Conservation (phyloP, 179 eudicot species). For the Sideroxylon spinosum region DNA sequence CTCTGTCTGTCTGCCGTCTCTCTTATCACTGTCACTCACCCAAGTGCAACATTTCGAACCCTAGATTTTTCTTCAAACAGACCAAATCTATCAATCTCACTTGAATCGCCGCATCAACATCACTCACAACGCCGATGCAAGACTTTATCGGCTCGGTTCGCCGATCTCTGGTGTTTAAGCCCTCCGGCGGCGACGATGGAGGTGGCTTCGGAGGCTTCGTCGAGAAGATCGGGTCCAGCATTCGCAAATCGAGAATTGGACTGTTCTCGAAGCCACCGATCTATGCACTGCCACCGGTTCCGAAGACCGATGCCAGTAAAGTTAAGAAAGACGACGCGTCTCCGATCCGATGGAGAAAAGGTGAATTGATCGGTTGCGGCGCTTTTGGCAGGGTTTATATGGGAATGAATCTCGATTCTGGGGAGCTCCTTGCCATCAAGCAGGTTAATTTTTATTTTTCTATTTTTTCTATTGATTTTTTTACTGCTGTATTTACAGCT, state of each 20-base stretch:
- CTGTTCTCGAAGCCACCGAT: constrained; percentile 38
- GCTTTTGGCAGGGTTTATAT: constrained; percentile 84
- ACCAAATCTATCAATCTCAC: neutral
- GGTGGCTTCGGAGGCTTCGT: constrained; percentile 53
- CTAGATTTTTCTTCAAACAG: constrained; percentile 8
- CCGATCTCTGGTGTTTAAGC: constrained; percentile 67
- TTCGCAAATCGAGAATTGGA: constrained; percentile 63
- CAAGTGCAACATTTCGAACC: constrained; percentile 17
- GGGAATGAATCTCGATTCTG: constrained; percentile 90
- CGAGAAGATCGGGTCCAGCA: constrained; percentile 59
- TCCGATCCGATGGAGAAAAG: constrained; percentile 70
- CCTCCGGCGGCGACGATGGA: constrained; percentile 24
- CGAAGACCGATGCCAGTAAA: constrained; percentile 6
- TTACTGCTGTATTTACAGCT: neutral
- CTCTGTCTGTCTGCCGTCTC: constrained; percentile 5
- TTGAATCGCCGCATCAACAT: neutral
- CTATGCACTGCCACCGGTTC: constrained; percentile 35
- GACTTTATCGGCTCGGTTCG: constrained; percentile 76
- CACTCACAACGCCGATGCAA: constrained; percentile 39
- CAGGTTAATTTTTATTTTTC: constrained; percentile 38
- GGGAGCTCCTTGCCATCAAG: constrained; percentile 78
- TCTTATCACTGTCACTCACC: neutral
- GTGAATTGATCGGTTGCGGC: constrained; percentile 78
- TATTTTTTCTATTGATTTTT: constrained; percentile 1
- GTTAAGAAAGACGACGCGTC: constrained; percentile 32